Conservation (phyloP, 306 rosid species). For the Echinosophora koreensis region DNA sequence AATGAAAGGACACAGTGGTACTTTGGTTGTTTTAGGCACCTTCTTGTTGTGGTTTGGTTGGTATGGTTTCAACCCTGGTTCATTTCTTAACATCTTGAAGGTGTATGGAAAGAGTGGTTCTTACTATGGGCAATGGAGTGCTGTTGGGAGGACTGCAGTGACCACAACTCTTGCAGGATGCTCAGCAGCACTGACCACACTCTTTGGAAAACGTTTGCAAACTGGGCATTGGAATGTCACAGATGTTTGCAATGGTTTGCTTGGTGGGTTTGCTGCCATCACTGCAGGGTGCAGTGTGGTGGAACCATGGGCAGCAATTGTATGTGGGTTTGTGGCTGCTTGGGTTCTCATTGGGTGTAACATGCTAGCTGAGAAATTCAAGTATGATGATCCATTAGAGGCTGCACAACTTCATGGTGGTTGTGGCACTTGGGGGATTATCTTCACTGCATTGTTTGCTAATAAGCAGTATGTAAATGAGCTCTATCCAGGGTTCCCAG, state of each 20-base stretch:
- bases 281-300: conserved; percentile 66
- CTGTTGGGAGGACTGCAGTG: conserved; percentile 62
- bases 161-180: conserved; percentile 66
- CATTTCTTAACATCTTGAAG: conserved; percentile 57
- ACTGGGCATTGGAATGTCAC: conserved; percentile 64
- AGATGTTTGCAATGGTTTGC: conserved; percentile 66
- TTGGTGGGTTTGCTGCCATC: conserved; percentile 66
- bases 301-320: conserved; percentile 68
- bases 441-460: conserved; percentile 60
- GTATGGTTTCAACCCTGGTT: conserved; percentile 71
- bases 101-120: conserved; percentile 46
- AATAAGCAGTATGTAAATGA: conserved; percentile 52
- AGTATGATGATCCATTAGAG: conserved; percentile 66
- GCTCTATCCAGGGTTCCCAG: conserved; percentile 52
- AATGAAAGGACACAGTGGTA: conserved; percentile 59
- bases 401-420: conserved; percentile 69
- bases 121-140: conserved; percentile 71
- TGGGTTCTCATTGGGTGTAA: conserved; percentile 63
- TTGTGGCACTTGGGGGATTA: conserved; percentile 65
- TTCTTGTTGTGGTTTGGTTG: conserved; percentile 70
- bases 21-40: conserved; percentile 66
- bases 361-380: conserved; percentile 57
- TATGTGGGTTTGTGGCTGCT: conserved; percentile 64
- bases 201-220: conserved; percentile 53
- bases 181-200: conserved; percentile 58